Evolutionary conservation across 2,329 filamentous ascomycete genomes (phyloP), one percentile per base, ranked within the genome.

Genomic region (Apiospora pterosperma): DNA sequence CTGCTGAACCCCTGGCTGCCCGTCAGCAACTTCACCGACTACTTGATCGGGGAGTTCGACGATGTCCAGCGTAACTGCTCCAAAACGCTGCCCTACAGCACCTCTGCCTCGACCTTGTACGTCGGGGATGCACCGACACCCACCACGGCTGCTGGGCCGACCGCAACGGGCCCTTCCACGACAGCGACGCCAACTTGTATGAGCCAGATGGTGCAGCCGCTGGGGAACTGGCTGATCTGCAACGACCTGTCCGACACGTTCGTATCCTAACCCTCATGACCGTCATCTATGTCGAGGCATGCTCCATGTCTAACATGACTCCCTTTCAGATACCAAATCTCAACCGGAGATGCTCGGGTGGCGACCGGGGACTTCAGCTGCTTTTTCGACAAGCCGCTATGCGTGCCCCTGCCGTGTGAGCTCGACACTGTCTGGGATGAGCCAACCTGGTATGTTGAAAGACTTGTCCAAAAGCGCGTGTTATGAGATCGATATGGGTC

Each of bases 111-210:
- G 16, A 61, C 59, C 3, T 21, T 61, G 10, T 61, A 61, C 36
- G 25, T 61, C 7, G 59, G 59, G 21, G 38, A 25, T 14, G 59
- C 59, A 4, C n/a, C n/a, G n/a, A 42, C 59, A 23, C 34, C 59
- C 38, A 23, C 36, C 6, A 42, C 59, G 12, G 23, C 59, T 6
- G 21, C 23, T 3, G 38, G 21, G 4, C 5, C 59, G 59, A 61
- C 59, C 23, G 7, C 59, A 6, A 39, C 34, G 6, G 42, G 42
- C 12, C 48, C 65, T 21, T 48, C 42, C 16, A 48, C 42, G 4
- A 66, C 63, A 12, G 63, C 63, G 21, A 68, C 63, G 25, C 25
- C 66, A 42, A 69, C 69, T n/a, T 71, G 69, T 61, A 14, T 63
- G 4, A 67, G 69, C 52, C 69, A 71, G 62, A 25, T 64, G 21